Evolutionary conservation across 1,284 basidiomycete species (phyloP).

Genomic region (Sanghuangporus sanghuang): DNA sequence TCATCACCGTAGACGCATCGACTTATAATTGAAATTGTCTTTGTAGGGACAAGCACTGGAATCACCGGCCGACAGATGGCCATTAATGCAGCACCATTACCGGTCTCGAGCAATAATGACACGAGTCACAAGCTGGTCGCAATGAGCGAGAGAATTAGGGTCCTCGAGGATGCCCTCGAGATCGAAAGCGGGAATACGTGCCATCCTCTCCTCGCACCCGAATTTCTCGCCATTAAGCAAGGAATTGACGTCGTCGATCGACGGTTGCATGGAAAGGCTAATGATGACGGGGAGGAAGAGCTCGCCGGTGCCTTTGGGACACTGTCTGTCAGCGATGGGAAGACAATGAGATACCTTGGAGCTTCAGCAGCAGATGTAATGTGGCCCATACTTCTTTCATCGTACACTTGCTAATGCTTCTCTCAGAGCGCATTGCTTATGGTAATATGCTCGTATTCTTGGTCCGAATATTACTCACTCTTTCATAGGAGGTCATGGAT

Average conservation of each 20-base stretch:
- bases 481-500: neutral
- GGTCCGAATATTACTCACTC: neutral
- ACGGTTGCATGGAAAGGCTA: neutral
- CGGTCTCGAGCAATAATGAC: neutral
- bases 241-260: constrained; percentile 19
- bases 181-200: constrained; percentile 7
- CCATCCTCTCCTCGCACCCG: constrained; percentile 24
- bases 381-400: neutral
- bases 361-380: constrained; percentile 2
- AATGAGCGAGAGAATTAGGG: constrained; percentile 18
- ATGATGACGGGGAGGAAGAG: constrained; percentile 4
- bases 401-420: neutral
- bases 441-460: neutral
- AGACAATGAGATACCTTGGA: neutral
- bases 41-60: neutral
- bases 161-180: constrained; percentile 12
- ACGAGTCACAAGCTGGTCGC: neutral
- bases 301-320: neutral
- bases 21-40: neutral
- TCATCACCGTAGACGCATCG: neutral
- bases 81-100: neutral
- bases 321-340: constrained; percentile 2
- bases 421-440: neutral
- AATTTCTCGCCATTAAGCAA: constrained; percentile 22
- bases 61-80: neutral